These are phyloP conservation scores for Mentha longifolia DNA, from an alignment of 257 asterid species.

Conservation along the genomic window DNA sequence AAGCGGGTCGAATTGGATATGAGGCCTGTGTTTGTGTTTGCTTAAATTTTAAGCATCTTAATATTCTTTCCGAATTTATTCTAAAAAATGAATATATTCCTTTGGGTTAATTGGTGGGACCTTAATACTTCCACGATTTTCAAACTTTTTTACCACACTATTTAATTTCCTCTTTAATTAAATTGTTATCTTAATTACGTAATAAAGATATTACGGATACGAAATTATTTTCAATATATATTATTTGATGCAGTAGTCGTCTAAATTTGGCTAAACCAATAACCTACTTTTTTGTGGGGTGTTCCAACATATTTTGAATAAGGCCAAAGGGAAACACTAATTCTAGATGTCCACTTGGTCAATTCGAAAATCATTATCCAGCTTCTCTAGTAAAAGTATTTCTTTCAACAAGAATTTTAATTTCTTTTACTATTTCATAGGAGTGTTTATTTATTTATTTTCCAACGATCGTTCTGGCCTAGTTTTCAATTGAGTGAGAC, in stretches of 20 bases:
- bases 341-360: neutral
- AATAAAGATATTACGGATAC: neutral
- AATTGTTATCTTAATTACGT: constrained; percentile 17
- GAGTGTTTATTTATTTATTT: too few relatives aligned
- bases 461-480: neutral
- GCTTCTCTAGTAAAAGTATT: too few relatives aligned
- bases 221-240: neutral
- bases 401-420: neutral
- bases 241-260: neutral
- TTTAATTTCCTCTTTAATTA: constrained; percentile 10
- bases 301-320: constrained; percentile 1
- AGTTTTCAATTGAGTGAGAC: too few relatives aligned
- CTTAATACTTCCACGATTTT: constrained; percentile 30
- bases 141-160: constrained; percentile 28
- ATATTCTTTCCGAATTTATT: constrained; percentile 66
- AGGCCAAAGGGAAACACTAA: neutral
- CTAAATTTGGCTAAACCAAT: neutral
- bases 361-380: neutral
- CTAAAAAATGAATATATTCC: constrained; percentile 69
- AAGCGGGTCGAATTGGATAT: constrained; percentile 43
- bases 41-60: constrained; percentile 76
- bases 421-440: too few relatives aligned
- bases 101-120: constrained; percentile 48
- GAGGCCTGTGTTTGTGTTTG: constrained; percentile 45
- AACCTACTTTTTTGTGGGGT: neutral